Percentiles rank a stretch among this genome's conserved stretches.
phyloP scores from a whole-genome alignment of 495 filamentous ascomycete genomes.

The Aspergillus leporis region DNA sequence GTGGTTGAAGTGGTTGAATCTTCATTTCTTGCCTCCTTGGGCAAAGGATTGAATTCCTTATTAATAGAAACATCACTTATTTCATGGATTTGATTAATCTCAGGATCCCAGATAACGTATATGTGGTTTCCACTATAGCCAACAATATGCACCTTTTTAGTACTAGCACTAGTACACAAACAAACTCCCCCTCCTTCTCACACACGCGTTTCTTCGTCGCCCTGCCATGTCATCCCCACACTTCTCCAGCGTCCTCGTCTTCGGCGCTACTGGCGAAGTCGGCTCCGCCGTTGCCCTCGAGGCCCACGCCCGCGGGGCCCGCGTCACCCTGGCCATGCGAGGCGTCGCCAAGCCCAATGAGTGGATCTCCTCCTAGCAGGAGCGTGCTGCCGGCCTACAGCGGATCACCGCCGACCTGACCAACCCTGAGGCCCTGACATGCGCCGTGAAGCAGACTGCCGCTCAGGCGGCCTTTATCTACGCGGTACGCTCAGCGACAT shows the following conservation, averaged over 20 bases:
- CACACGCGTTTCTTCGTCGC: too few relatives aligned
- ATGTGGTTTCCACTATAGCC: too few relatives aligned
- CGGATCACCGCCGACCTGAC: constrained; percentile 33
- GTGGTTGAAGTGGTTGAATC: too few relatives aligned
- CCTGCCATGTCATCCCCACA: too few relatives aligned
- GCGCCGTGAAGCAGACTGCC: constrained; percentile 21
- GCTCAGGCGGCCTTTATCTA: constrained; percentile 38
- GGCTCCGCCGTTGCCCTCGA: constrained; percentile 41
- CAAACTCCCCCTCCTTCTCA: too few relatives aligned
- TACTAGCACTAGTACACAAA: too few relatives aligned
- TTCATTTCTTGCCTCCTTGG: too few relatives aligned
- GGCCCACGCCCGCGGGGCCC: constrained; percentile 35
- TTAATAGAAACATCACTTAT: too few relatives aligned
- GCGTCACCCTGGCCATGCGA: constrained; percentile 27
- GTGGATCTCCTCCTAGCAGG: constrained; percentile 11
- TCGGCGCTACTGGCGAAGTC: constrained; percentile 31
- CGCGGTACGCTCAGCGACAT: constrained; percentile 13
- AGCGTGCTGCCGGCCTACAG: constrained; percentile 17
- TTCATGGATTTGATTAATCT: too few relatives aligned
- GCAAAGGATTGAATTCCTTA: too few relatives aligned
- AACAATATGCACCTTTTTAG: too few relatives aligned
- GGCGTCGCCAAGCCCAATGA: constrained; percentile 23
- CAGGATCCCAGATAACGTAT: too few relatives aligned
- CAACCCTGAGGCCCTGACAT: constrained; percentile 24
- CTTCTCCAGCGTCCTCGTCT: constrained; percentile 21